Base-by-base conservation (phyloP, 208 protist genomes). In the Leishmania mexicana region DNA sequence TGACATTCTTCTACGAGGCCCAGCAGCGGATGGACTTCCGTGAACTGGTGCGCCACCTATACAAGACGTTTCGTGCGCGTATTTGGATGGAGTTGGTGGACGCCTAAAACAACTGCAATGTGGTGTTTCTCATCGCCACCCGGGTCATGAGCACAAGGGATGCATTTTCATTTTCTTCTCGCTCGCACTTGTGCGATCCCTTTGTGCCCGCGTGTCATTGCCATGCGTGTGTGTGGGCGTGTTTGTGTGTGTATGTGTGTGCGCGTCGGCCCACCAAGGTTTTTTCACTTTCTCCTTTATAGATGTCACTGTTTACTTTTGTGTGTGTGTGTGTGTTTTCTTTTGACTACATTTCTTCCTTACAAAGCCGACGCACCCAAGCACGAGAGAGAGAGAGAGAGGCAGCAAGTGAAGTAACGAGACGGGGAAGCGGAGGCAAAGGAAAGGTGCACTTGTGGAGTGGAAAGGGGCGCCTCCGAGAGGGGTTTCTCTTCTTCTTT, bases 61-160 rank as follows among this genome's bases (percentile, higher is more conserved):
- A 94, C 88, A 95, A 96, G 76, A 94, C 94, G 17, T 98, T 97
- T 83, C 85, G 92, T 8, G 95, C 94, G 13, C 86, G 95, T 40
- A 98, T 98, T 54, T 98, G 95, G 94, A 98, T 98, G 95, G 93
- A 97, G 78, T 58, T 89, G 54, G 90, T 97, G 21, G 92, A 96
- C 47, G 75, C 82, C 35, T 94, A 85, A 53, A 7, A 38, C 19
- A 24, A 7, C 11, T 1, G 11, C 10, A 31, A 40, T 1, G 60
- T 3, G n/a, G 40, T 67, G 60, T 7, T 31, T 11, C 4, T 0
- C 60, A 8, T 19, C 28, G 2, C 60, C 19, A 10, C 60, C n/a
- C 11, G 28, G 24, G 21, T 7, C 19, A 73, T 28, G 21, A 24
- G 7, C 40, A 42, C 45, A 53, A 53, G 21, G 7, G 21, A 17